Conservation (phyloP, 139 green algal species). For the Chlorella ohadii region DNA sequence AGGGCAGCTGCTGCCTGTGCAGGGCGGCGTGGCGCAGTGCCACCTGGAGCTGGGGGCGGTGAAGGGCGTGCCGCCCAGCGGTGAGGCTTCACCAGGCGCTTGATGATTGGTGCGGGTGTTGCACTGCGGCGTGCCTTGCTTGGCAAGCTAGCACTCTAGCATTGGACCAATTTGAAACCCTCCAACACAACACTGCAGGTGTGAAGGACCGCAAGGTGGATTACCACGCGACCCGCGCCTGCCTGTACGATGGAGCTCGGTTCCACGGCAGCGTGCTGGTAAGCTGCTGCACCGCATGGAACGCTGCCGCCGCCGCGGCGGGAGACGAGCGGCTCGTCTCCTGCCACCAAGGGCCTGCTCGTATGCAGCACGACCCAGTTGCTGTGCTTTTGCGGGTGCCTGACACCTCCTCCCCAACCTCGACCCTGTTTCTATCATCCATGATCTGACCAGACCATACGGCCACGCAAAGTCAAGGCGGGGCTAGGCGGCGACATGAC, state of each 20-base stretch:
- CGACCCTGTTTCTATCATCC: too few relatives aligned
- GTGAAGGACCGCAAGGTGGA: background rate
- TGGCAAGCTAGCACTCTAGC: too few relatives aligned
- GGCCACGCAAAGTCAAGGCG: background rate
- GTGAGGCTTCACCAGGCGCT: too few relatives aligned
- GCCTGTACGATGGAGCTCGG: conserved; percentile 24
- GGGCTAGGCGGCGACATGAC: background rate
- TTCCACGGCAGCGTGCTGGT: conserved; percentile 24
- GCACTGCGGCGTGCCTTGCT: too few relatives aligned
- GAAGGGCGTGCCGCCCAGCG: background rate
- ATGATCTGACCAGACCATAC: background rate
- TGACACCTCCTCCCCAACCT: too few relatives aligned
- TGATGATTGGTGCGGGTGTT: too few relatives aligned
- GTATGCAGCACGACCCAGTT: too few relatives aligned
- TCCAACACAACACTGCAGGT: background rate
- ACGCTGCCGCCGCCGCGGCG: too few relatives aligned
- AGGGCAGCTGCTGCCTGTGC: background rate
- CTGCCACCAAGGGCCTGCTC: too few relatives aligned
- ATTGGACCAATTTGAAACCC: too few relatives aligned
- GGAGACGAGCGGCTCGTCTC: too few relatives aligned
- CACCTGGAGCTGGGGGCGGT: background rate
- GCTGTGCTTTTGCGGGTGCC: too few relatives aligned
- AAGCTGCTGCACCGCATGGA: background rate
- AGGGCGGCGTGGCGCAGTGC: conserved; percentile 15
- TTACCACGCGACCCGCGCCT: background rate